Base-by-base conservation (phyloP, 78 protist species). In the Acrasis kona region DNA sequence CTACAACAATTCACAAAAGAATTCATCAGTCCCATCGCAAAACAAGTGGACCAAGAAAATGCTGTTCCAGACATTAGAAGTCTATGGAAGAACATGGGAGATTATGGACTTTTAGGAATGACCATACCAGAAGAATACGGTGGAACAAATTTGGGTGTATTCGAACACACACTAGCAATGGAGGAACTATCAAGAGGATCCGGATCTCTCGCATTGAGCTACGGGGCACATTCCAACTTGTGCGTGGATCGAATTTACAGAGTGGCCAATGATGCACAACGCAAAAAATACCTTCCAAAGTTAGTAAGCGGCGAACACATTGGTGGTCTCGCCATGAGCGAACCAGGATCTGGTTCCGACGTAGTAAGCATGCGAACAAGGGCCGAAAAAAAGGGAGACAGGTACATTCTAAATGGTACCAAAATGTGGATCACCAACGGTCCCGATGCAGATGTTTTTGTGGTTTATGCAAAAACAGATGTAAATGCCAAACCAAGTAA, bases 321-420 rank as follows among this genome's bases (percentile, higher is more conserved):
- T 12, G 98, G 96, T 10, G 96, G 96, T 9, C 75, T 95, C 37
- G 94, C 95, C 50, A 95, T 95, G 97, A 61, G 77, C 42, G 98
- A 95, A 77, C 90, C 96, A 41, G 89, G 88, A 6, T 83, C 94
- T 0, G 98, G 97, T 19, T 87, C 94, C 4, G 98, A 95, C 69
- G 96, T 92, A 39, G 92, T 90, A 10, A 92, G 91, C 96, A 34
- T 57, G 77, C 77, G 86, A 4, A 39, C 37, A 8, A 96, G 96
- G 0, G 85, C 35, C 27, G 64, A 76, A 70, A 39, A 78, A 1
- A n/a, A 3, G 34, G 93, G 88, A 31, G 91, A 66, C 58, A 71
- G 79, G 75, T 87, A 81, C 85, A 32, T 84, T 3, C 73, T 87
- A n/a, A 85, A 76, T 65, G 94, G 93, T 31, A 90, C 41, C 50